Percentiles rank a stretch among this genome's conserved stretches.
These are phyloP conservation scores for Aspergillus quadrilineatus DNA, from an alignment of 2,329 filamentous ascomycete genomes.

Conservation along the genomic window DNA sequence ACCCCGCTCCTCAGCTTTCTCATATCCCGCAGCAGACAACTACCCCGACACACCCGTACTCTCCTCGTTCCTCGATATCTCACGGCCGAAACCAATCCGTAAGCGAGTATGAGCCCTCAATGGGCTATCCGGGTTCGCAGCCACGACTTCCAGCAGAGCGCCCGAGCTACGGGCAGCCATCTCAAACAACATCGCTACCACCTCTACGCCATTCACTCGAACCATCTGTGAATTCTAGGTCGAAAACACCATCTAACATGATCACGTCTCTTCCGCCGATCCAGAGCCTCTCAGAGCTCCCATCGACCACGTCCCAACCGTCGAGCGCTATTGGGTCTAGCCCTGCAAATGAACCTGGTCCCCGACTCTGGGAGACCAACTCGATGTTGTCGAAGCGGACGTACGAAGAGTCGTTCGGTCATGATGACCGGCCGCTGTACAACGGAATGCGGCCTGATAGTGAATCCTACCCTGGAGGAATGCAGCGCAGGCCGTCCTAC, in stretches of 20 bases:
- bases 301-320: conserved; percentile 21
- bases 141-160: conserved; percentile 24
- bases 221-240: conserved; percentile 21
- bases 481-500: conserved; percentile 28
- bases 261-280: conserved; percentile 38
- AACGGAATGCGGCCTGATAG: conserved; percentile 47
- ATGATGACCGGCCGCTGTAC: conserved; percentile 40
- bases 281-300: conserved; percentile 36
- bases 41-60: conserved; percentile 33
- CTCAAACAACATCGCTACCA: conserved; percentile 22
- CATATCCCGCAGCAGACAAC: conserved; percentile 44
- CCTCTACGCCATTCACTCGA: conserved; percentile 36
- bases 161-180: conserved; percentile 27
- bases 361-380: conserved; percentile 33
- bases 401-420: conserved; percentile 41
- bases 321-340: conserved; percentile 25
- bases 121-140: conserved; percentile 27
- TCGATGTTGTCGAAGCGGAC: conserved; percentile 33
- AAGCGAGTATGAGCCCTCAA: conserved; percentile 32
- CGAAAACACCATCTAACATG: conserved; percentile 29
- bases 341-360: conserved; percentile 24
- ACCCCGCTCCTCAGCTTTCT: conserved; percentile 43
- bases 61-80: conserved; percentile 36
- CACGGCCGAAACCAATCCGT: conserved; percentile 35
- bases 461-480: conserved; percentile 23